Base-by-base conservation (phyloP, 208 protist species). In the Sergeia podlipaevii region DNA sequence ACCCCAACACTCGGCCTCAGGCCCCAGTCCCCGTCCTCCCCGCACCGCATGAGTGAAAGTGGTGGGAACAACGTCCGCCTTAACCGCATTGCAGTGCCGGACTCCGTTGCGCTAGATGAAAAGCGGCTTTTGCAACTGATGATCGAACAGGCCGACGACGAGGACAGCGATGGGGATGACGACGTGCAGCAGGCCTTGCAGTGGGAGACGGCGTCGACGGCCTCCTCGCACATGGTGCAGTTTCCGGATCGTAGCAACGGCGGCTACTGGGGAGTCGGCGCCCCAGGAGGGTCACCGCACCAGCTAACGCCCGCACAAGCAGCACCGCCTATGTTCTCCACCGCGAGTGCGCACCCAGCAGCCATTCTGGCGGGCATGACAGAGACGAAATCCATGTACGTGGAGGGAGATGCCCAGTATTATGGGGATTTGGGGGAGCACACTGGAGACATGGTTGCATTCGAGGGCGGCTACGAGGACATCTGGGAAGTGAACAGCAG, bases 401-500 rank as follows among this genome's bases (percentile, higher is more conserved):
- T n/a, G n/a, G n/a, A n/a, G n/a, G n/a, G n/a, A n/a, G 55, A 18
- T 37, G 58, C 37, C 4, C 41, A 43, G 21, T 47, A 42, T n/a
- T 67, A 53, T 59, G 56, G 60, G 60, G 60, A 47, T 20, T 27
- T 53, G 60, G 50, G 59, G 15, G 60, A 50, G 6, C n/a, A n/a
- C n/a, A n/a, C n/a, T n/a, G n/a, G n/a, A n/a, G n/a, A n/a, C n/a
- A n/a, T n/a, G n/a, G n/a, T n/a, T n/a, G n/a, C n/a, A n/a, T n/a
- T n/a, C 20, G 45, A 42, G 29, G 58, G 60, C 33, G 39, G 70
- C 27, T 57, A 77, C 51, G 69, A 63, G 21, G 63, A 71, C 36
- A 59, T 79, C 15, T 90, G 82, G 78, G 75, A 90, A 49, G 71
- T 81, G 47, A 81, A 82, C 59, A 90, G 82, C 66, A 85, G 82